Base-by-base conservation (phyloP, 352 stramenopile genomes). In the Blastocystis sp. region DNA sequence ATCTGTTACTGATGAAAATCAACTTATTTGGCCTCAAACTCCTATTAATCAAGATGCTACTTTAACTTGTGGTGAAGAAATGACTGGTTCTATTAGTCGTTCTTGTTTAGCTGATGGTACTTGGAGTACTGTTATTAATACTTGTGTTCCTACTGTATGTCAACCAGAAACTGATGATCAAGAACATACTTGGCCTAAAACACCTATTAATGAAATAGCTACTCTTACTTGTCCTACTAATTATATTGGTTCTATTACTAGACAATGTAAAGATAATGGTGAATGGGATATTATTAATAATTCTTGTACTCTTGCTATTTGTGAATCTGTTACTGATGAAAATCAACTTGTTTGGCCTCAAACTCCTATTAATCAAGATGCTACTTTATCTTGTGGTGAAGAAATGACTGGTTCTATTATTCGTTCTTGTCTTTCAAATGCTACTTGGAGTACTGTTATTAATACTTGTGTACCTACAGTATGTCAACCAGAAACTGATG, bases 131-230 rank as follows among this genome's bases (percentile, higher is more conserved):
- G 23, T 48, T 5, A 13, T 4, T 9, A 41, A 41, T 21, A 41
- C 28, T 16, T 62, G 52, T 24, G n/a, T n/a, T n/a, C n/a, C n/a
- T n/a, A n/a, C n/a, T n/a, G n/a, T n/a, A n/a, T n/a, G n/a, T n/a
- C n/a, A n/a, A n/a, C n/a, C n/a, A n/a, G n/a, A n/a, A n/a, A n/a
- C n/a, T n/a, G n/a, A n/a, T n/a, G n/a, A n/a, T n/a, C n/a, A 30
- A 9, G 52, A 62, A 7, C 25, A 19, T 0, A 6, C 18, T 4
- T 62, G 52, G 52, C 52, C 52, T 7, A 49, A 30, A 10, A 62
- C 52, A n/a, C 48, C 48, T 13, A 42, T 42, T 13, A 32, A 54
- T 24, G 52, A 54, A 11, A 62, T 42, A 2, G 52, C 52, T 2
- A n/a, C 39, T 5, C 13, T 48, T 27, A 16, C 21, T n/a, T 62